phyloP scores from a whole-genome alignment of 208 protist species.

The Porcisia deanei region DNA sequence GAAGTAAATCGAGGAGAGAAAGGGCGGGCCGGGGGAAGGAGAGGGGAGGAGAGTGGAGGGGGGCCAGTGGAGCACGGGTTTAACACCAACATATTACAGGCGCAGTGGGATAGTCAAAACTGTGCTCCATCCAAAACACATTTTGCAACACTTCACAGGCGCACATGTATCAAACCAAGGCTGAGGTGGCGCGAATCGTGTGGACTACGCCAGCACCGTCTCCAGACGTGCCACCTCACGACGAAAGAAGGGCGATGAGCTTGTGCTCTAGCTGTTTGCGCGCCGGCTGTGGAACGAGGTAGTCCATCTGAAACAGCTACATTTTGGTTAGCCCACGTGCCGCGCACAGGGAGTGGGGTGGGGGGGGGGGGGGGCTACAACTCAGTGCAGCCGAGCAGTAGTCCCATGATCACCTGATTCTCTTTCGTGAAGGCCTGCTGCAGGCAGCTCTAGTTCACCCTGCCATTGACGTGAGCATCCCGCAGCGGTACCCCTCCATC shows the following conservation, averaged over 20 bases:
- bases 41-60: background rate
- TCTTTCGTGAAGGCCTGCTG: constrained; percentile 74
- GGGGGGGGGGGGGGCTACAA: background rate
- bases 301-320: constrained; percentile 46
- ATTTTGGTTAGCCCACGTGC: constrained; percentile 40
- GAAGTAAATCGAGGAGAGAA: background rate
- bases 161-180: background rate
- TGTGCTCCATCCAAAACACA: background rate
- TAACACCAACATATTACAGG: background rate
- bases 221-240: constrained; percentile 55
- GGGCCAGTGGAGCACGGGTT: no score
- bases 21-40: background rate
- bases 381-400: constrained; percentile 65
- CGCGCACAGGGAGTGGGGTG: constrained; percentile 18
- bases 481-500: constrained; percentile 32
- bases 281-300: constrained; percentile 44
- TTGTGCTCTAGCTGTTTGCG: constrained; percentile 29
- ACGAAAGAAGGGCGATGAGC: constrained; percentile 36
- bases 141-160: background rate
- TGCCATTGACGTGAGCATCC: constrained; percentile 55
- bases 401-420: constrained; percentile 83
- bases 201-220: constrained; percentile 15
- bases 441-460: constrained; percentile 65
- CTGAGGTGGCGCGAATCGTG: background rate
- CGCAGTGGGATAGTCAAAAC: background rate